Conservation (phyloP, 2,329 filamentous ascomycete species). For the Aspergillus udagawae region DNA sequence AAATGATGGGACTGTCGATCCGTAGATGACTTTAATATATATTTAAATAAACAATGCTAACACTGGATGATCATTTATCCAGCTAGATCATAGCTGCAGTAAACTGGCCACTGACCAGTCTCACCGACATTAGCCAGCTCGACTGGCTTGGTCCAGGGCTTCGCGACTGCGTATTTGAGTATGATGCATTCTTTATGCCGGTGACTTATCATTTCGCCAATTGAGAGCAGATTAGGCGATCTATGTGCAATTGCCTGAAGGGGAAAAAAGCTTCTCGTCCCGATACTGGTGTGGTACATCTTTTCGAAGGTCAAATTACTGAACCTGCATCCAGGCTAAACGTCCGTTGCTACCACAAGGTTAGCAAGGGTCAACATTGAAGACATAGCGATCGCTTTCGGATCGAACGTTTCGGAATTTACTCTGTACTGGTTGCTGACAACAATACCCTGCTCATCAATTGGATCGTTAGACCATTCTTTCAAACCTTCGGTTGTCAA, state of each 20-base stretch:
- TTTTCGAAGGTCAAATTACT: too few relatives aligned
- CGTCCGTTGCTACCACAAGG: neutral
- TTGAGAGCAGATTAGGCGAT: neutral
- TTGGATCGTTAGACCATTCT: too few relatives aligned
- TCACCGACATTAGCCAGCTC: slow-evolving; percentile 4
- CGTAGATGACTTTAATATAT: neutral
- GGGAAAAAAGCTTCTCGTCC: too few relatives aligned
- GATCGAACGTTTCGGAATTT: neutral
- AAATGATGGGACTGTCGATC: neutral
- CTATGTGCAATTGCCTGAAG: too few relatives aligned
- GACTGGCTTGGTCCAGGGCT: neutral
- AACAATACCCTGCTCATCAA: neutral
- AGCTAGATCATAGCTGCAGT: neutral
- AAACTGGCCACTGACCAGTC: neutral
- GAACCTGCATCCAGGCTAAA: neutral
- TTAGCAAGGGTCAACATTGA: neutral
- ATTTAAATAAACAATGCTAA: neutral
- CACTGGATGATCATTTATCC: neutral
- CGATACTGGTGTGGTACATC: neutral
- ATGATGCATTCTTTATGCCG: slow-evolving; percentile 1
- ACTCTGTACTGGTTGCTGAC: neutral
- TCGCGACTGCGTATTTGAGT: neutral
- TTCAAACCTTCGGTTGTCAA: neutral
- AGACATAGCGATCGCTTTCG: neutral
- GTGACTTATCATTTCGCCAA: slow-evolving; percentile 2